Evolutionary conservation across 768 basidiomycete genomes (phyloP), one percentile per base, ranked within the genome.

Genomic region (Lyophyllum shimeji): DNA sequence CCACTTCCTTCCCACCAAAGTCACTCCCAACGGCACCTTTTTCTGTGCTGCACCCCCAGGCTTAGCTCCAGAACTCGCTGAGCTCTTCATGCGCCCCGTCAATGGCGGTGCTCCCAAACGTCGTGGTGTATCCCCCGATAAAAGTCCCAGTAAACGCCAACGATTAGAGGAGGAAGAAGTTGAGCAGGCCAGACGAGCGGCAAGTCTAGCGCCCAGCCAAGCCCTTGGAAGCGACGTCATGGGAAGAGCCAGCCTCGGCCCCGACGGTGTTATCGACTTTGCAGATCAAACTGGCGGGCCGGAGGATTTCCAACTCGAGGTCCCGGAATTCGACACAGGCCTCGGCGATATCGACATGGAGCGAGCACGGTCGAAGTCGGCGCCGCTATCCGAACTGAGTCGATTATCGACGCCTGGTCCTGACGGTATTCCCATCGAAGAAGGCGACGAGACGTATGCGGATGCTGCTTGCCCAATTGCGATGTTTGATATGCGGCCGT

Each of bases 21-120:
- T 77, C n/a, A 89, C 85, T 1, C 77, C 82, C 15, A 79, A 83
- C n/a, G 87, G 86, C 24, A 83, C 80, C 2, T 88, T 87, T 65
- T 87, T 95, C 71, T 90, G 82, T 63, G 89, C 87, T 44, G 94
- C 89, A 0, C 95, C 95, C 11, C 89, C 90, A 12, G 92, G 92
- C 8, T 70, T 95, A 47, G 83, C 86, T 0, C 87, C 89, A 0
- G 93, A 96, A 68, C 76, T 99, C 20, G 81, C 83, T 1, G 83
- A 89, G 51, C 73, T 99, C 52, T 99, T 97, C 73, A 79, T 89
- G 75, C 89, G 90, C 40, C 92, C 93, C 9, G 60, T 87, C 3
- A 72, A 73, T n/a, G 70, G 71, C 4, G 45, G 69, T 4, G 62
- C 78, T n/a, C 71, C 79, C 21, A 90, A 90, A 66, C 83, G 87